phyloP scores from a whole-genome alignment of 352 stramenopile species.

The Salisapilia sapeloensis region DNA sequence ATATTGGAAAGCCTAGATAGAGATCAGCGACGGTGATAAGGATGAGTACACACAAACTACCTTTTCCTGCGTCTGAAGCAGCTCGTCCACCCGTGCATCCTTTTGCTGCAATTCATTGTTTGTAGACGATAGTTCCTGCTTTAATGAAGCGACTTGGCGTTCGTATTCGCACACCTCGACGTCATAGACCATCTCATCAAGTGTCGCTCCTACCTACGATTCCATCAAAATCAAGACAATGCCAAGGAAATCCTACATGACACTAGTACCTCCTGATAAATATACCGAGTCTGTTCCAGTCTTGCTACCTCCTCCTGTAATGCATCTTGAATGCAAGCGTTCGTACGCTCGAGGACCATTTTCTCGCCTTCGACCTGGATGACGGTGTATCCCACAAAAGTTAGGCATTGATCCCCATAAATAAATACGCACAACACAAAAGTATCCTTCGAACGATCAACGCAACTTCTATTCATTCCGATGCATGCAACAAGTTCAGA shows the following conservation, averaged over 20 bases:
- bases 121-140: slow-evolving; percentile 12
- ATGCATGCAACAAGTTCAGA: too few species aligned
- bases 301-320: slow-evolving; percentile 26
- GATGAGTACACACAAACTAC: slow-evolving; percentile 5
- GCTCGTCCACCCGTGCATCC: slow-evolving; percentile 34
- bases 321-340: slow-evolving; percentile 10
- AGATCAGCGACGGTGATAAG: background rate
- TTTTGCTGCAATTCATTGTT: slow-evolving; percentile 20
- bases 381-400: too few species aligned
- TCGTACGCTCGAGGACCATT: slow-evolving; percentile 24
- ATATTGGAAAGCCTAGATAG: slow-evolving; percentile 31
- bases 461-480: too few species aligned
- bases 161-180: slow-evolving; percentile 54
- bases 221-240: background rate
- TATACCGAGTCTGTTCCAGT: slow-evolving; percentile 14
- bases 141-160: slow-evolving; percentile 18
- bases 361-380: too few species aligned
- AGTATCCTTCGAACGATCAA: too few species aligned
- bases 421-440: too few species aligned
- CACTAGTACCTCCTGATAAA: slow-evolving; percentile 23
- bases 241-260: background rate
- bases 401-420: too few species aligned
- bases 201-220: slow-evolving; percentile 30
- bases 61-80: slow-evolving; percentile 44
- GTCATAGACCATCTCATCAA: slow-evolving; percentile 74